Evolutionary conservation across 306 rosid species (phyloP), one percentile per base, ranked within the genome.

Genomic region (Oxytropis ochrocephala): DNA sequence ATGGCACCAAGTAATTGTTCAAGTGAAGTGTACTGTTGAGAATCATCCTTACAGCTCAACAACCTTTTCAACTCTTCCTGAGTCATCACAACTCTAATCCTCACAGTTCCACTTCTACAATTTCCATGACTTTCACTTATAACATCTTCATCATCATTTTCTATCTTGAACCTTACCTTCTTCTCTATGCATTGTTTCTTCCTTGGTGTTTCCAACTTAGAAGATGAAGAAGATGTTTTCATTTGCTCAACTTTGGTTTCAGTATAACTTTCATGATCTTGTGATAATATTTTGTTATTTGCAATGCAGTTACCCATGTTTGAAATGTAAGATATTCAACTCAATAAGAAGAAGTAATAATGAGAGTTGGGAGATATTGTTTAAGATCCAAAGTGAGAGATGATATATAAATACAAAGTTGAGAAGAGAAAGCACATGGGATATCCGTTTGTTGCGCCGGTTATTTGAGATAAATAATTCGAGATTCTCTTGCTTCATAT

Each of bases 271-370:
- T 88, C 83, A 39, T 64, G 49, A 44, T 55, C 78, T 47, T 84
- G 86, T 33, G 87, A 68, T 55, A 79, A 67, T 30, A 83, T 54
- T 77, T 70, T 78, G 56, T 43, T 82, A 57, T 36, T 81, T 72
- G 63, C 78, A 60, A 93, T 68, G 75, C 97, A 93, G 32, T 86
- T 93, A 9, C 98, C 98, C 98, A 93, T 90, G 33, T 69, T 33
- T 60, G 47, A 24, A 54, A 21, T 10, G 5, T n/a, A 61, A 61
- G 33, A n/a, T 18, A 53, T 58, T 29, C 5, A 14, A 33, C 29
- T 35, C n/a, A n/a, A n/a, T 2, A 33, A 8, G 0, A 35, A 39
- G 29, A 24, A 24, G 3, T 1, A 8, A 16, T 0, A 44, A 44
- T 12, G 17, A 8, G 43, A 38, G 11, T 38, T 5, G 61, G 64